Evolutionary conservation across 2,329 filamentous ascomycete species (phyloP).

Genomic region (Hymenoscyphus scutula): DNA sequence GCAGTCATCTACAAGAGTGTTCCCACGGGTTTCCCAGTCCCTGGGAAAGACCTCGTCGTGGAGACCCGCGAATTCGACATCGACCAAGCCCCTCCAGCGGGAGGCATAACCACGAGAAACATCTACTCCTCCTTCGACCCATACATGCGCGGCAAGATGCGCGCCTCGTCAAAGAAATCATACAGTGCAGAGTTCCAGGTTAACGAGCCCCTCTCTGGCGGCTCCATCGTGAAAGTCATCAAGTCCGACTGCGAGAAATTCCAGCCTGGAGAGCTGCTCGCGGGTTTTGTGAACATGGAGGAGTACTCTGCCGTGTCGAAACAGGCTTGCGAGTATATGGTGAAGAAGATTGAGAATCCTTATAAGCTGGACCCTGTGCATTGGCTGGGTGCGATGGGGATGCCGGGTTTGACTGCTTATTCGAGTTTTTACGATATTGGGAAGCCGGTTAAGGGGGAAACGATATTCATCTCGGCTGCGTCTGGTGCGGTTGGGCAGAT

Average conservation of each 20-base stretch:
- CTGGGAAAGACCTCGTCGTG: constrained; percentile 67
- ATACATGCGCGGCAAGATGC: constrained; percentile 80
- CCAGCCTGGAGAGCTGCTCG: constrained; percentile 64
- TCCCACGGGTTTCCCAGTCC: constrained; percentile 64
- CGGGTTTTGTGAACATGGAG: constrained; percentile 56
- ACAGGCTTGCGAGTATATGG: constrained; percentile 37
- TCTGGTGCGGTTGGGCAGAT: constrained; percentile 73
- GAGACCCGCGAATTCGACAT: constrained; percentile 68
- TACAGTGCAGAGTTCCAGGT: constrained; percentile 64
- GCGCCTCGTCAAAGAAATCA: constrained; percentile 59
- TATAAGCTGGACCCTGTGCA: constrained; percentile 61
- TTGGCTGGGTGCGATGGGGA: constrained; percentile 75
- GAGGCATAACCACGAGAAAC: constrained; percentile 67
- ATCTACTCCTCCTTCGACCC: constrained; percentile 77
- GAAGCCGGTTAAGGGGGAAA: constrained; percentile 72
- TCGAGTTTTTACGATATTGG: constrained; percentile 73
- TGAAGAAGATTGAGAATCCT: constrained; percentile 65
- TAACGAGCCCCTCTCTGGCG: constrained; percentile 62
- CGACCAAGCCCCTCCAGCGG: constrained; percentile 55
- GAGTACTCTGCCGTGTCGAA: constrained; percentile 61
- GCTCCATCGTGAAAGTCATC: constrained; percentile 64
- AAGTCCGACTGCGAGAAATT: constrained; percentile 65
- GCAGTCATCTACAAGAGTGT: constrained; percentile 69
- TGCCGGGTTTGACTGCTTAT: constrained; percentile 76
- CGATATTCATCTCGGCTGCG: constrained; percentile 73